A percentile compares a stretch with the other conserved stretches of the same genome.
phyloP scores from a whole-genome alignment of 768 basidiomycete species.

The Lactifluus subvellereus region DNA sequence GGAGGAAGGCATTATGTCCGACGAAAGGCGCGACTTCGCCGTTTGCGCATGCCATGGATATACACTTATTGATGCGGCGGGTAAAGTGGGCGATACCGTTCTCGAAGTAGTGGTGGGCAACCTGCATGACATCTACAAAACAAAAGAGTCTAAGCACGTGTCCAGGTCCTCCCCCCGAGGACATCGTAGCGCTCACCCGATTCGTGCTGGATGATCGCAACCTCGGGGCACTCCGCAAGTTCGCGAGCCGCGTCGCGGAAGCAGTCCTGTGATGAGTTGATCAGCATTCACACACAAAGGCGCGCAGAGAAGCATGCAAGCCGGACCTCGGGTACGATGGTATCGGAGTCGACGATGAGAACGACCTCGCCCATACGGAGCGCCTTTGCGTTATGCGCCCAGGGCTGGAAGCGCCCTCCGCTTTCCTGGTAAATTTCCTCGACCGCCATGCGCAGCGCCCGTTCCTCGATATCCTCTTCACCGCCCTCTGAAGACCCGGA shows the following conservation, averaged over 20 bases:
- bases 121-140: conserved; percentile 75
- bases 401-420: conserved; percentile 57
- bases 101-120: conserved; percentile 85
- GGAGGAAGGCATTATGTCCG: conserved; percentile 83
- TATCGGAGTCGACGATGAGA: conserved; percentile 78
- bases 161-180: background rate
- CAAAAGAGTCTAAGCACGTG: background rate
- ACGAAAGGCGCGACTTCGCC: conserved; percentile 82
- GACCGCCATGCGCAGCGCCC: conserved; percentile 64
- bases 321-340: conserved; percentile 64
- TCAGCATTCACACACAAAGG: background rate
- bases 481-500: conserved; percentile 36
- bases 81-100: conserved; percentile 89
- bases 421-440: conserved; percentile 64
- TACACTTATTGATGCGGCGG: conserved; percentile 76
- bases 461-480: conserved; percentile 59
- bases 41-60: conserved; percentile 74
- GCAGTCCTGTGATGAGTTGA: conserved; percentile 52
- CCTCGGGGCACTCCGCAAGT: conserved; percentile 71
- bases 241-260: conserved; percentile 87
- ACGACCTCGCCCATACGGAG: conserved; percentile 76
- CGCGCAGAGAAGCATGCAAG: background rate
- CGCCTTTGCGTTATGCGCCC: conserved; percentile 71
- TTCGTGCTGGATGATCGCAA: conserved; percentile 88
- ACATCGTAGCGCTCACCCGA: conserved; percentile 43